phyloP scores from a whole-genome alignment of 1,139 yeast genomes.

The Zygosaccharomyces pseudobailii region DNA sequence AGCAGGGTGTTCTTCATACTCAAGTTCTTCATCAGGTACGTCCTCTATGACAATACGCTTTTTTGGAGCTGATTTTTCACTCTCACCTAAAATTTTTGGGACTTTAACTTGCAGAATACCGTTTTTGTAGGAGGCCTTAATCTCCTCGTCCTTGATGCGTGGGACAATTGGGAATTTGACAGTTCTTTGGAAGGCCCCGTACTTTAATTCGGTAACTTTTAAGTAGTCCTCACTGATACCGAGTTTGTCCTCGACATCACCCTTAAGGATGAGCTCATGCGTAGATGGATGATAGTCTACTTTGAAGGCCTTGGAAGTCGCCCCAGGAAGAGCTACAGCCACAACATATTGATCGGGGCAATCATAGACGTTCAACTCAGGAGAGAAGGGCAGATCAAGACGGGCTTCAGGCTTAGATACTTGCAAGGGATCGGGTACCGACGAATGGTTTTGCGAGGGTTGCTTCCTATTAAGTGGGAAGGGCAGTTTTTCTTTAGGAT shows the following conservation, averaged over 20 bases:
- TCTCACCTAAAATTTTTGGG: conserved; percentile 40
- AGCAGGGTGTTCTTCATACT: conserved; percentile 34
- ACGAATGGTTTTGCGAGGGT: conserved; percentile 34
- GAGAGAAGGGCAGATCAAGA: conserved; percentile 44
- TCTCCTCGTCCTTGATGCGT: conserved; percentile 46
- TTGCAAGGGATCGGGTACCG: conserved; percentile 39
- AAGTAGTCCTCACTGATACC: conserved; percentile 33
- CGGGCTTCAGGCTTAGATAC: conserved; percentile 45
- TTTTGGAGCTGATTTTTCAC: conserved; percentile 35
- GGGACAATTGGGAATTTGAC: conserved; percentile 50
- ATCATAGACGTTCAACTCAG: conserved; percentile 53
- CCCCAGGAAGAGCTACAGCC: conserved; percentile 51
- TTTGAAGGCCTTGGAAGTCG: conserved; percentile 45
- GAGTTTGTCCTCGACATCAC: conserved; percentile 41
- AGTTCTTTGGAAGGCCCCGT: conserved; percentile 51
- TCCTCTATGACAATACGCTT: conserved; percentile 40
- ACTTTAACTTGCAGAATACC: conserved; percentile 50
- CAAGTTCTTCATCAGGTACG: conserved; percentile 40
- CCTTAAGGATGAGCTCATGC: conserved; percentile 46
- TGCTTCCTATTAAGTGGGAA: conserved; percentile 21
- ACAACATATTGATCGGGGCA: conserved; percentile 41
- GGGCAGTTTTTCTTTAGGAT: conserved; percentile 14
- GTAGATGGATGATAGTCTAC: conserved; percentile 53
- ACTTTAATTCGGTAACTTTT: conserved; percentile 44
- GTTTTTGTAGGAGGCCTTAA: conserved; percentile 45